A percentile compares a stretch with the other conserved stretches of the same genome.
These are phyloP conservation scores for Bolboschoenus planiculmis DNA, from an alignment of 176 grass and related monocot species.

Conservation along the genomic window DNA sequence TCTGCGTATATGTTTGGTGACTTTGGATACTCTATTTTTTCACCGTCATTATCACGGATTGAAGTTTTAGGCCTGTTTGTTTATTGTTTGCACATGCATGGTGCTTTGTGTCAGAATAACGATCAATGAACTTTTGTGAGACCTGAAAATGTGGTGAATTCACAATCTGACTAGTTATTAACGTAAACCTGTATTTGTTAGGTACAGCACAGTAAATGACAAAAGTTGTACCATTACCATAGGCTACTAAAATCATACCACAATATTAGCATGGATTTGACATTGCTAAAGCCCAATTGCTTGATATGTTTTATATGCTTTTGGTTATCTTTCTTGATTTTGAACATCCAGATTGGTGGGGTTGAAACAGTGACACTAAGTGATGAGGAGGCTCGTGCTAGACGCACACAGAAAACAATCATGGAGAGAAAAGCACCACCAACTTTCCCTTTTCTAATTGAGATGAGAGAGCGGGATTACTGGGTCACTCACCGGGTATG, in stretches of 20 bases:
- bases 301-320: not conserved
- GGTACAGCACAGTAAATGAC: not conserved
- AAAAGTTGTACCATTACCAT: not conserved
- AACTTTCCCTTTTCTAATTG: constrained; percentile 94
- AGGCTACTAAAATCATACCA: not conserved
- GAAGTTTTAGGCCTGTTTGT: not conserved
- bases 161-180: not conserved
- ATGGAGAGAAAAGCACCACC: constrained; percentile 81
- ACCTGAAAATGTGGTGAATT: not conserved
- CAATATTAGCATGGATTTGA: not conserved
- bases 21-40: not conserved
- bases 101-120: not conserved
- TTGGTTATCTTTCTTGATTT: constrained; percentile 9
- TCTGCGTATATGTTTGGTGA: not conserved
- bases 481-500: constrained; percentile 88
- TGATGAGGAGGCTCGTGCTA: constrained; percentile 88
- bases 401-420: constrained; percentile 84
- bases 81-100: constrained; percentile 6
- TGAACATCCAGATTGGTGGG: constrained; percentile 66
- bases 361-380: constrained; percentile 92
- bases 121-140: not conserved
- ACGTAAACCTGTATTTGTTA: not conserved
- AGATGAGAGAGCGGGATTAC: constrained; percentile 90
- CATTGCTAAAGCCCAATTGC: not conserved
- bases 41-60: not conserved